A percentile compares a stretch with the other conserved stretches of the same genome.
Conservation (phyloP, 2,329 filamentous ascomycete species). For the Zymoseptoria crescenta region DNA sequence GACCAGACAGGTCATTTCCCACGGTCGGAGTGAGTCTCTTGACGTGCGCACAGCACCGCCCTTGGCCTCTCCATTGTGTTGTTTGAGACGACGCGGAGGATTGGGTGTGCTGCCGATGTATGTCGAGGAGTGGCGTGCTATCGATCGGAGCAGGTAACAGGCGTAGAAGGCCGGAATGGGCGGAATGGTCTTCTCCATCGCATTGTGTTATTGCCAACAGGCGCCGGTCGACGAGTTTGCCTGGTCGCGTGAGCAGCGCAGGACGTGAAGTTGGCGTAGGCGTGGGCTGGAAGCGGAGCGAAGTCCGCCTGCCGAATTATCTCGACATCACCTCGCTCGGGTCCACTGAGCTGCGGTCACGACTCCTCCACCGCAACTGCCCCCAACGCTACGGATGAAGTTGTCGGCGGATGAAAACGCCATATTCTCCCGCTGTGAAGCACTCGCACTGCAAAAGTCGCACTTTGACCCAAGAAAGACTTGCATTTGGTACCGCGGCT, state of each 20-base stretch:
- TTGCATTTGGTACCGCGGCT: neutral
- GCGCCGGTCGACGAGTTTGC: neutral
- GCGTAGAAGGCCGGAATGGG: constrained; percentile 83
- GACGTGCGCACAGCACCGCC: constrained; percentile 77
- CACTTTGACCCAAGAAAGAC: too few relatives aligned
- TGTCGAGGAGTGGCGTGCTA: constrained; percentile 59
- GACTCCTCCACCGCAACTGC: neutral
- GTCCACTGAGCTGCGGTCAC: neutral
- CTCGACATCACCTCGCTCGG: neutral
- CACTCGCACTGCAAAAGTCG: too few relatives aligned
- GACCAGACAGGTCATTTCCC: constrained; percentile 84
- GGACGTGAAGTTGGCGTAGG: neutral
- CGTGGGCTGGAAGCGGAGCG: neutral
- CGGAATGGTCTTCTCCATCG: constrained; percentile 24
- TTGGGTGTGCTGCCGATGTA: constrained; percentile 93
- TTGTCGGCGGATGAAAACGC: neutral
- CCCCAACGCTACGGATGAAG: neutral
- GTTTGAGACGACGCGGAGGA: constrained; percentile 71
- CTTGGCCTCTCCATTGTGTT: constrained; percentile 79
- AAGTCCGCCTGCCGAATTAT: neutral
- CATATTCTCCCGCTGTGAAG: neutral
- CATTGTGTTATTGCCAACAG: neutral
- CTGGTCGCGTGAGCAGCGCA: neutral
- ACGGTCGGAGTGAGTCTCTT: constrained; percentile 61
- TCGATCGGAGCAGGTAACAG: constrained; percentile 86